Evolutionary conservation across 2,329 filamentous ascomycete species (phyloP), one percentile per base, ranked within the genome.

Genomic region (Orbilia brochopaga): DNA sequence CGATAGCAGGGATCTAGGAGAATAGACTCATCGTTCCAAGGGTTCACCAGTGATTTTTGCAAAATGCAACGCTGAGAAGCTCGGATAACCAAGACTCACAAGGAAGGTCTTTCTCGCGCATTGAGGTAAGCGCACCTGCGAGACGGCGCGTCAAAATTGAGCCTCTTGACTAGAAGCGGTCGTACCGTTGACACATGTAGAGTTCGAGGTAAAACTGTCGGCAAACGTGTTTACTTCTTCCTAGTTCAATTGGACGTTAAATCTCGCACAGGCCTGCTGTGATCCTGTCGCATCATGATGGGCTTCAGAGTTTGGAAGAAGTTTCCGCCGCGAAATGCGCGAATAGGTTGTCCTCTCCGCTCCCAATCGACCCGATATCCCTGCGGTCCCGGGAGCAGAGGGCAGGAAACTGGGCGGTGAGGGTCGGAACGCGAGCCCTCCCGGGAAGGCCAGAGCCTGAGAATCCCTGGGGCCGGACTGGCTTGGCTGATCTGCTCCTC

Each of bases 21-120:
- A 69, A 69, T 70, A 58, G 66, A 70, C 66, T 70, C 66, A 70
- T 61, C 63, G 46, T 48, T 46, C 42, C 66, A 70, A 53, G 66
- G 59, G 58, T 59, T 70, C 44, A 60, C 66, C 58, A 30, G 66
- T 59, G 21, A 50, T 62, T 46, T 57, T 42, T 30, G 11, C n/a
- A 53, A 67, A 35, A 62, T 69, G 59, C 54, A 64, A 70, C 66
- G 21, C 59, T 64, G 48, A 48, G 53, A 56, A 69, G 56, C 56
- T 63, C 59, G 59, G 59, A 63, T 63, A 63, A 48, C 51, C 59
- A 63, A 44, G 17, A 55, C 59, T 56, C 66, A 64, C 61, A 57
- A 62, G 59, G 66, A 70, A 70, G 66, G 66, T 70, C 23, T 56
- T 50, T 40, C 37, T 63, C 46, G 58, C 57, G 53, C 65, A 63